Evolutionary conservation across 1,284 basidiomycete species (phyloP).

Genomic region (Naganishia sp.): DNA sequence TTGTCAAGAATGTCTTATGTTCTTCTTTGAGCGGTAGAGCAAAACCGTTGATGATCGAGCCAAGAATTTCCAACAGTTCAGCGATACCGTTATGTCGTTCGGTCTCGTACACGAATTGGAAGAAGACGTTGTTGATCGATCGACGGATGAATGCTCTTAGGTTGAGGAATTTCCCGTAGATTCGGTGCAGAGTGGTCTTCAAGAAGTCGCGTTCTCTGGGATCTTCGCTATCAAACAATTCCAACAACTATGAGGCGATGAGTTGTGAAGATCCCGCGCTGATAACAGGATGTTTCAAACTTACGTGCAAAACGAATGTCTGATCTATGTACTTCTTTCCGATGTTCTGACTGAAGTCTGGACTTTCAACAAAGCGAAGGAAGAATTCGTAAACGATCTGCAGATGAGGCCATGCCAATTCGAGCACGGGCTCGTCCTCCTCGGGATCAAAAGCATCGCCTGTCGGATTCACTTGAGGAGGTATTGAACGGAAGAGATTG

Average conservation of each 20-base stretch:
- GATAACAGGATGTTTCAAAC: slow-evolving; percentile 29
- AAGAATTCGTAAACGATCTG: slow-evolving; percentile 99
- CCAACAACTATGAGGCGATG: slow-evolving; percentile 66
- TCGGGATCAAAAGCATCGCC: slow-evolving; percentile 99
- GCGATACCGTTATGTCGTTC: slow-evolving; percentile 99
- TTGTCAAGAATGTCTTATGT: slow-evolving; percentile 96
- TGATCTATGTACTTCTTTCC: slow-evolving; percentile 99
- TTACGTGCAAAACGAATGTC: slow-evolving; percentile 77
- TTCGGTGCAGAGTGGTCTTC: slow-evolving; percentile 97
- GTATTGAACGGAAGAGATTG: slow-evolving; percentile 99
- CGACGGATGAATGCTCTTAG: slow-evolving; percentile 97
- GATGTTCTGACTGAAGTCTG: slow-evolving; percentile 97
- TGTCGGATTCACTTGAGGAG: slow-evolving; percentile 95
- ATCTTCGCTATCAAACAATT: slow-evolving; percentile 98
- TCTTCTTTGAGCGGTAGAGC: slow-evolving; percentile 98
- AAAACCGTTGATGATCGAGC: slow-evolving; percentile 99
- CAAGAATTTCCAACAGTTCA: slow-evolving; percentile 95
- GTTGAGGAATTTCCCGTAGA: slow-evolving; percentile 99
- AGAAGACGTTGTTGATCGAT: slow-evolving; percentile 99
- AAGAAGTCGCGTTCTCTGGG: slow-evolving; percentile 98
- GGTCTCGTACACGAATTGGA: slow-evolving; percentile 98
- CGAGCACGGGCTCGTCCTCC: slow-evolving; percentile 98
- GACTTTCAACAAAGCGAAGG: slow-evolving; percentile 96
- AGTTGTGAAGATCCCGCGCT: not conserved
- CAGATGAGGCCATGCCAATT: slow-evolving; percentile 98